Evolutionary conservation across 768 basidiomycete genomes (phyloP).

Genomic region (Trametes cubensis): DNA sequence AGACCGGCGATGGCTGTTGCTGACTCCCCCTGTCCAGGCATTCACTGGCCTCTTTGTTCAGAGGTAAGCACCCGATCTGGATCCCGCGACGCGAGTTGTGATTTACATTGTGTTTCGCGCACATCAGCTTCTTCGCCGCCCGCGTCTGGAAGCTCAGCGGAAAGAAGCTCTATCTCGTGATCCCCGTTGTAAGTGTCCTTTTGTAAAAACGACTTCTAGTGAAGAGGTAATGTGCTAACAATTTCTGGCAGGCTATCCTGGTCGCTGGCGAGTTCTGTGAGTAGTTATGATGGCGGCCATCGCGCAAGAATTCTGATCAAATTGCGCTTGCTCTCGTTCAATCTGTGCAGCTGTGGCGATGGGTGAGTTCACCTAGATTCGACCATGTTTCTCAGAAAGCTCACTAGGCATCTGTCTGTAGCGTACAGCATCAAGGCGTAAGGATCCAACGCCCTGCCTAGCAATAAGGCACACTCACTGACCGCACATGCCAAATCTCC

Average conservation of each 20-base stretch:
- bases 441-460: background rate
- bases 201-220: background rate
- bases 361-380: background rate
- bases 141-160: slow-evolving; percentile 44
- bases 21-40: slow-evolving; percentile 37
- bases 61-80: slow-evolving; percentile 42
- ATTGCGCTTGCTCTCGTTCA: too few relatives aligned
- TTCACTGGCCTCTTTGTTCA: slow-evolving; percentile 60
- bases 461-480: too few relatives aligned
- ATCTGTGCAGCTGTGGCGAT: slow-evolving; percentile 1
- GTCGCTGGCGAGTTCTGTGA: slow-evolving; percentile 54
- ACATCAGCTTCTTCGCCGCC: slow-evolving; percentile 23
- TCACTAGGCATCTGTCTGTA: slow-evolving; percentile 3
- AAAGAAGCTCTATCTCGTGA: slow-evolving; percentile 45
- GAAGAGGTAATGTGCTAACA: background rate
- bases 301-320: background rate
- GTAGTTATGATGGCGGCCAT: background rate
- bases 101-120: background rate
- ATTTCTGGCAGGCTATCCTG: slow-evolving; percentile 39
- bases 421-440: slow-evolving; percentile 21
- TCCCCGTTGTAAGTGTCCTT: slow-evolving; percentile 42
- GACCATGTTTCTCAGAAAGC: slow-evolving; percentile 48
- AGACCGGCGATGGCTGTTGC: background rate
- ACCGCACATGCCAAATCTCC: background rate
- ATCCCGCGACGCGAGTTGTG: slow-evolving; percentile 47